Percentiles rank a stretch among this genome's conserved stretches.
Evolutionary conservation across 2,329 filamentous ascomycete species (phyloP).

Genomic region (Neobulgaria alba): DNA sequence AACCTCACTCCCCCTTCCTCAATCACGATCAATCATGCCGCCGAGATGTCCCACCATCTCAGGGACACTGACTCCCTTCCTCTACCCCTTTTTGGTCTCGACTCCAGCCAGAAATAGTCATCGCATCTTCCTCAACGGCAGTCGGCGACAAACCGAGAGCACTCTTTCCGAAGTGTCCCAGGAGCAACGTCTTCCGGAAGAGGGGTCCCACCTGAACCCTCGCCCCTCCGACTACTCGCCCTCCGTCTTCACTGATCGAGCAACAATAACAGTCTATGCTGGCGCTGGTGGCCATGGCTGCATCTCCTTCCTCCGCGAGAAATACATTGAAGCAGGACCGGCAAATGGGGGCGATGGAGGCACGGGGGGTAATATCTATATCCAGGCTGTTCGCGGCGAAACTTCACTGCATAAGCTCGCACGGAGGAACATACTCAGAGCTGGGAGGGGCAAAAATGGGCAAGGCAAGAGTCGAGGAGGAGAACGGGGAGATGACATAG

Average conservation of each 20-base stretch:
- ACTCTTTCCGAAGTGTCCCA: slow-evolving; percentile 7
- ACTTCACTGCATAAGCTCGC: slow-evolving; percentile 90
- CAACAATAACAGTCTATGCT: slow-evolving; percentile 66
- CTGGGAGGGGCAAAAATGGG: slow-evolving; percentile 67
- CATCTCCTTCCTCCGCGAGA: slow-evolving; percentile 87
- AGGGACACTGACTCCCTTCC: slow-evolving; percentile 27
- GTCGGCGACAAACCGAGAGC: slow-evolving; percentile 15
- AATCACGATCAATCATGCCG: slow-evolving; percentile 19
- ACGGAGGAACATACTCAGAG: slow-evolving; percentile 64
- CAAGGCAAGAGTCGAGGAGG: slow-evolving; percentile 68
- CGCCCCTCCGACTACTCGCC: slow-evolving; percentile 74
- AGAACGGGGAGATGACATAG: slow-evolving; percentile 73
- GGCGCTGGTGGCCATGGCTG: slow-evolving; percentile 85
- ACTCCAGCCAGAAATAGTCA: slow-evolving; percentile 7
- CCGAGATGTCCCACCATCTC: slow-evolving; percentile 23
- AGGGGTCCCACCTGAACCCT: slow-evolving; percentile 61
- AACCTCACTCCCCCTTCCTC: not conserved
- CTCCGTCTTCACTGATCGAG: slow-evolving; percentile 80
- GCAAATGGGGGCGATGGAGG: slow-evolving; percentile 94
- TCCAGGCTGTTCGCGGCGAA: slow-evolving; percentile 84
- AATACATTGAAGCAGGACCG: slow-evolving; percentile 79
- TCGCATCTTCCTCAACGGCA: slow-evolving; percentile 10
- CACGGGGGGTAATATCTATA: slow-evolving; percentile 84
- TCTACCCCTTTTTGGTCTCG: slow-evolving; percentile 26
- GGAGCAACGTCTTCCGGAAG: slow-evolving; percentile 12